Conservation (phyloP, 257 asterid species). For the Rauvolfia tetraphylla region DNA sequence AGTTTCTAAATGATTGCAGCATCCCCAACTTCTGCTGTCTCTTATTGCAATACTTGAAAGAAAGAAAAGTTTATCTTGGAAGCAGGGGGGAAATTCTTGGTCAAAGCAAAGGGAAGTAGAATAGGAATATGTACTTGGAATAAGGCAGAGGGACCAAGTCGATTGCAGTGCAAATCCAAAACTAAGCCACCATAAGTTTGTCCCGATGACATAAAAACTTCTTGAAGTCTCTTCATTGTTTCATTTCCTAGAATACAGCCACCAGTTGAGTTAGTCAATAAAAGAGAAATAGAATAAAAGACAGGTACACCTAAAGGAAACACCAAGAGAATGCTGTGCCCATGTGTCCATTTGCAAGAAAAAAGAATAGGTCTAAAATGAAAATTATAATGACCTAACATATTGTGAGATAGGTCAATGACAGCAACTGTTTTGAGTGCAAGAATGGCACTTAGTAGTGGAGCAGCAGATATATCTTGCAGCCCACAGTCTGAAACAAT, state of each 20-base stretch:
- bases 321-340: slow-evolving; percentile 8
- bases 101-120: not conserved
- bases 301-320: slow-evolving; percentile 10
- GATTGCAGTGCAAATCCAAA: slow-evolving; percentile 79
- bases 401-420: slow-evolving; percentile 90
- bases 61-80: not conserved
- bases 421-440: slow-evolving; percentile 73
- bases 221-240: slow-evolving; percentile 70
- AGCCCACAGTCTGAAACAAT: slow-evolving; percentile 76
- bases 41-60: not conserved
- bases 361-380: not conserved
- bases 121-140: slow-evolving; percentile 50
- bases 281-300: slow-evolving; percentile 19
- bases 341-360: not conserved
- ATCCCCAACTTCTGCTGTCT: not conserved
- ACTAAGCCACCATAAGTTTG: slow-evolving; percentile 76
- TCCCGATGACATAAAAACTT: slow-evolving; percentile 64
- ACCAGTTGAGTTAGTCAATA: not conserved
- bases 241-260: slow-evolving; percentile 60
- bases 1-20: not conserved
- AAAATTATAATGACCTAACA: slow-evolving; percentile 49
- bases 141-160: slow-evolving; percentile 78
- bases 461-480: slow-evolving; percentile 73
- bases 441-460: slow-evolving; percentile 74
- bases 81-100: not conserved